Evolutionary conservation across 495 filamentous ascomycete species (phyloP), one percentile per base, ranked within the genome.

Genomic region (Trichodelitschia bisporula): DNA sequence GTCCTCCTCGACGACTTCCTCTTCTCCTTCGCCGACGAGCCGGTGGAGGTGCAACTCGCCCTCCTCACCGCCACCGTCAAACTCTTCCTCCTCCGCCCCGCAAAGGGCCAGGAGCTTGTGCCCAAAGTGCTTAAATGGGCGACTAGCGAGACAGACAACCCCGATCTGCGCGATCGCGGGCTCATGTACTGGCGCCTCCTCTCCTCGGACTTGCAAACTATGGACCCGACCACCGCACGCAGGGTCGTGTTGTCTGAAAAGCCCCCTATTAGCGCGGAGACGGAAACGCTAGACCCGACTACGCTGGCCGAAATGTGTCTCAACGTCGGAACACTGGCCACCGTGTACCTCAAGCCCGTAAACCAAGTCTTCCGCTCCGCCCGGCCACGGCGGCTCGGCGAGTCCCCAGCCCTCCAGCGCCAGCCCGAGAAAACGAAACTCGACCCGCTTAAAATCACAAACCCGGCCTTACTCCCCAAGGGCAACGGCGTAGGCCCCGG

Each of bases 141-240:
- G 29, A 99, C 86, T 1, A 86, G 92, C 45, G 86, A 99, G 45
- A 99, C 86, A 14, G 86, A 99, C 47, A 91, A 95, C 50, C 89
- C 89, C 0, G 86, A 99, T 45, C 67, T 99, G 18, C 64, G 86
- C 26, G 86, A 99, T 45, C 61, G 86, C 36, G 86, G 86, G 8
- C 95, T 92, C 56, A 93, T 99, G 79, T 99, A 99, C 57, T 99
- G 86, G 86, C 73, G 86, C 4, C 62, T 99, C 14, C 64, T 99
- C 2, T 92, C 82, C n/a, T 80, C 77, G 2, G 82, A 93, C 51
- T n/a, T n/a, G n/a, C n/a, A n/a, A n/a, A n/a, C n/a, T n/a, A n/a
- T n/a, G n/a, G 82, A 93, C 51, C 82, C 89, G 33, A 66, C 75
- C 12, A 66, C 70, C 0, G 86, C 86, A 5, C 84, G 79, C 43